A percentile compares a stretch with the other conserved stretches of the same genome.
Evolutionary conservation across 148 eudicot genomes (phyloP).

Genomic region (Nepenthes mirabilis): DNA sequence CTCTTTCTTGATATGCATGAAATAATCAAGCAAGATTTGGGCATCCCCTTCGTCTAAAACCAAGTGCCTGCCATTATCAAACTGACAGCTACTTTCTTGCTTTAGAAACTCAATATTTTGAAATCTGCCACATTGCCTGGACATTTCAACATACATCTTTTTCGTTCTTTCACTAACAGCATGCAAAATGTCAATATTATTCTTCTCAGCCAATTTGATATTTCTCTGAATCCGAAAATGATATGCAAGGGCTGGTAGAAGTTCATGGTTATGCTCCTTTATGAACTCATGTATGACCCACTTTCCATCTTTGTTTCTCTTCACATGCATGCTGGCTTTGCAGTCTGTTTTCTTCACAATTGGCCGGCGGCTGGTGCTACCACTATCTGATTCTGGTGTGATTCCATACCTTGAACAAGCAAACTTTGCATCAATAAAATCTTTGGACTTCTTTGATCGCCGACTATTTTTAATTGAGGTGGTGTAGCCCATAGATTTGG

Average conservation of each 20-base stretch:
- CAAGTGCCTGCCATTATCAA: constrained; percentile 27
- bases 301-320: constrained; percentile 47
- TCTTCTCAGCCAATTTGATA: constrained; percentile 28
- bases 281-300: constrained; percentile 50
- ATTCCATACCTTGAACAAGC: constrained; percentile 66
- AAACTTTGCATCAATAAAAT: constrained; percentile 75
- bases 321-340: constrained; percentile 79
- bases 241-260: constrained; percentile 41
- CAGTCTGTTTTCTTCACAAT: constrained; percentile 53
- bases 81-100: constrained; percentile 14
- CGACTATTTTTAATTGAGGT: constrained; percentile 64
- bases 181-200: constrained; percentile 29
- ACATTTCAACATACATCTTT: constrained; percentile 37
- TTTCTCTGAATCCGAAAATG: constrained; percentile 34
- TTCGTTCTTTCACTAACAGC: constrained; percentile 37
- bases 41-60: constrained; percentile 44
- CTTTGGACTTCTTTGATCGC: constrained; percentile 56
- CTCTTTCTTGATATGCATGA: constrained; percentile 33
- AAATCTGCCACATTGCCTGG: constrained; percentile 26
- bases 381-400: constrained; percentile 35
- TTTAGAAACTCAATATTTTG: constrained; percentile 16
- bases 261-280: constrained; percentile 63
- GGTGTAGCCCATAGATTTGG: constrained; percentile 58
- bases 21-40: constrained; percentile 35
- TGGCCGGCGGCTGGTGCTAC: constrained; percentile 26